These are phyloP conservation scores for Mycena floridula DNA, from an alignment of 768 basidiomycete species.

Conservation along the genomic window DNA sequence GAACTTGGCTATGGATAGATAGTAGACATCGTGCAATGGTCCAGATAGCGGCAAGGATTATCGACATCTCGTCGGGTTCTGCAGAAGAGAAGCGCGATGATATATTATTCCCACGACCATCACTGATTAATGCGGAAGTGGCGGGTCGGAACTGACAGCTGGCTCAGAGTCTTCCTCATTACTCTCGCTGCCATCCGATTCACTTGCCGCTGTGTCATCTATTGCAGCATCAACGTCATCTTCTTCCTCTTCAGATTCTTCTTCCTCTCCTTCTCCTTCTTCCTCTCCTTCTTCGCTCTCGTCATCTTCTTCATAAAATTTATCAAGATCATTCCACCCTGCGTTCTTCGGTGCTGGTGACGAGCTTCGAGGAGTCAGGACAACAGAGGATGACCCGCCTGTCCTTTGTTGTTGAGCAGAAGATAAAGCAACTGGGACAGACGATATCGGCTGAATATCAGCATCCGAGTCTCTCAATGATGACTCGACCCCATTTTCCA, in stretches of 20 bases:
- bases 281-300: constrained; percentile 13
- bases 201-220: no score
- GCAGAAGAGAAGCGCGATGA: no score
- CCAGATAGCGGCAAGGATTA: no score
- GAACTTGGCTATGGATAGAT: no score
- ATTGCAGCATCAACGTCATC: no score
- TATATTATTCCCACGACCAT: no score
- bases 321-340: constrained; percentile 55
- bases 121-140: no score
- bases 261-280: constrained; percentile 4
- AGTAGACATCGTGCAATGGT: no score
- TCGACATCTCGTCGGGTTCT: no score
- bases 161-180: no score
- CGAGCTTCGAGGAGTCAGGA: constrained; percentile 51
- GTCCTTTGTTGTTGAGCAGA: constrained; percentile 19
- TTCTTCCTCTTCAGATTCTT: constrained; percentile 18
- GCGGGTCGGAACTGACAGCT: no score
- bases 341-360: constrained; percentile 35
- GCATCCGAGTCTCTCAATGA: constrained; percentile 65
- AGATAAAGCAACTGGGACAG: constrained; percentile 27
- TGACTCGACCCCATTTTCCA: constrained; percentile 78
- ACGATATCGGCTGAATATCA: constrained; percentile 29
- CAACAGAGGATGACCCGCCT: constrained; percentile 36
- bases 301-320: constrained; percentile 61
- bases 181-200: no score